phyloP scores from a whole-genome alignment of 2,329 filamentous ascomycete species.

The Ophiostoma angusticollis region DNA sequence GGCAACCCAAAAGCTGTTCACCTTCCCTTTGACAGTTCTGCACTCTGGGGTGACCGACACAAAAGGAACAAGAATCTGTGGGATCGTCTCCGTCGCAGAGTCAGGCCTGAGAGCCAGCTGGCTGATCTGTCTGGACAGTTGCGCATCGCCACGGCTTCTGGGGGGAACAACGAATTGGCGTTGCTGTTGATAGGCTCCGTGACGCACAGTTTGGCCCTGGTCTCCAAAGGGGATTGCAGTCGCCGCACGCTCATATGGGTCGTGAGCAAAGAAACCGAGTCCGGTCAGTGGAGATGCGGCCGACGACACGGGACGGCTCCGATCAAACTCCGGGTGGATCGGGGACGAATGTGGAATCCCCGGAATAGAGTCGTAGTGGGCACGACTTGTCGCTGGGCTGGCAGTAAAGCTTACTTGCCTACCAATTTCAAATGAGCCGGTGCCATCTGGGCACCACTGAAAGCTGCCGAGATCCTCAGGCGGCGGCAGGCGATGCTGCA shows the following conservation, averaged over 20 bases:
- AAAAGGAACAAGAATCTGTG: slow-evolving; percentile 11
- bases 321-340: not conserved
- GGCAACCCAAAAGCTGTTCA: slow-evolving; percentile 23
- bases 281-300: not conserved
- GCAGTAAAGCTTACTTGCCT: not conserved
- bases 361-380: not conserved
- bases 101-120: not conserved
- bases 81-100: not conserved
- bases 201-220: not conserved
- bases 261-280: not conserved
- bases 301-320: slow-evolving; percentile 1
- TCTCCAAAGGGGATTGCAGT: slow-evolving; percentile 5
- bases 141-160: not conserved
- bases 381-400: not conserved
- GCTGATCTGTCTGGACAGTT: not conserved
- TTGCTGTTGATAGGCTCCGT: not conserved
- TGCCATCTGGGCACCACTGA: not conserved
- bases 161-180: not conserved
- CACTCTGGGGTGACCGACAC: slow-evolving; percentile 13
- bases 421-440: not conserved
- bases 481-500: not conserved
- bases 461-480: not conserved
- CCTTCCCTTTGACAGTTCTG: slow-evolving; percentile 6
- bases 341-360: not conserved
- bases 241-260: slow-evolving; percentile 2